Percentiles rank a stretch among this genome's conserved stretches.
phyloP scores from a whole-genome alignment of 176 grass and related monocot species.

The Echinochloa phyllopogon region DNA sequence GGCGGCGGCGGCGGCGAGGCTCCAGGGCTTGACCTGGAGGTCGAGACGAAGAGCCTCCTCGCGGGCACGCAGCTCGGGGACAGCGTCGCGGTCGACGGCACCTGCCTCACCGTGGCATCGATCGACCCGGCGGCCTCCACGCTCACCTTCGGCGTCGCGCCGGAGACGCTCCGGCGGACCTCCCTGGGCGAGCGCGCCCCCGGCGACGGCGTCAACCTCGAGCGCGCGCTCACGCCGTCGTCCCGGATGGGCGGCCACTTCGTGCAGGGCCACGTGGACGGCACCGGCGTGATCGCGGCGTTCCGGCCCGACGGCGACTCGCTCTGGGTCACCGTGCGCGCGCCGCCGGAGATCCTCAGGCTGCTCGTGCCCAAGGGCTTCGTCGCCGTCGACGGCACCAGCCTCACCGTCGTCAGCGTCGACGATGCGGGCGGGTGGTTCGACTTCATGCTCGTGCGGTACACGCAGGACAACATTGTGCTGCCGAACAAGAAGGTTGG shows the following conservation, averaged over 20 bases:
- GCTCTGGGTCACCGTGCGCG: slow-evolving; percentile 81
- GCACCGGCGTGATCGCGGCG: slow-evolving; percentile 73
- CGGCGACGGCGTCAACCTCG: slow-evolving; percentile 75
- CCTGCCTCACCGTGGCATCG: slow-evolving; percentile 86
- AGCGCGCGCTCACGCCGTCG: slow-evolving; percentile 72
- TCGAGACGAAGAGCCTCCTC: slow-evolving; percentile 65
- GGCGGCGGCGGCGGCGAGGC: slow-evolving; percentile 33
- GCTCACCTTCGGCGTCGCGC: slow-evolving; percentile 81
- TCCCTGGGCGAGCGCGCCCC: slow-evolving; percentile 55
- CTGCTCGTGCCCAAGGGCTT: slow-evolving; percentile 95
- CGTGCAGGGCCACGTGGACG: slow-evolving; percentile 93
- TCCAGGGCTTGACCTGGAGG: slow-evolving; percentile 60
- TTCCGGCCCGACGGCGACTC: slow-evolving; percentile 84
- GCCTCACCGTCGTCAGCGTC: slow-evolving; percentile 78
- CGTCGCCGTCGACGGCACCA: slow-evolving; percentile 85
- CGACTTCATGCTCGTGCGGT: slow-evolving; percentile 94
- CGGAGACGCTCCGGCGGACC: slow-evolving; percentile 83
- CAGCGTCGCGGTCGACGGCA: slow-evolving; percentile 80
- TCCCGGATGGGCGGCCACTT: slow-evolving; percentile 91
- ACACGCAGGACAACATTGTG: slow-evolving; percentile 91
- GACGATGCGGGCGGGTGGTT: slow-evolving; percentile 75
- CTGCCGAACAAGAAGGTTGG: slow-evolving; percentile 83
- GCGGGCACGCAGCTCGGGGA: slow-evolving; percentile 76
- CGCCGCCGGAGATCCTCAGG: slow-evolving; percentile 64
- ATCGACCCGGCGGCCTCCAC: slow-evolving; percentile 54